phyloP scores from a whole-genome alignment of 1,139 yeast genomes.

The Suhomyces wounanorum region DNA sequence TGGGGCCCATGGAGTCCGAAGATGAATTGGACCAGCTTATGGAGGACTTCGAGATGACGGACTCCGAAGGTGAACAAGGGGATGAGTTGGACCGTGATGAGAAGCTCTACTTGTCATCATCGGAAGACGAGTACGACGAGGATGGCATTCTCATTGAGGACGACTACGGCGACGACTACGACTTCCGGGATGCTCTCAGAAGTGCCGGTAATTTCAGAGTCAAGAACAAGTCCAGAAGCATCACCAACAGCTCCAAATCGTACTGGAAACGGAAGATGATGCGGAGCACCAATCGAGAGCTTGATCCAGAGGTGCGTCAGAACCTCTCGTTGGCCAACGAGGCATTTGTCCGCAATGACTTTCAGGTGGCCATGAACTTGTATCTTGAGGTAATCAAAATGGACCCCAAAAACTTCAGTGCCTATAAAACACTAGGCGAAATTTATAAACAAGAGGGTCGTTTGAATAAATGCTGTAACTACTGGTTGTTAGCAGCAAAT shows the following conservation, averaged over 20 bases:
- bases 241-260: conserved; percentile 30
- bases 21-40: conserved; percentile 18
- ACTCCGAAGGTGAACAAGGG: conserved; percentile 14
- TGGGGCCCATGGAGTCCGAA: conserved; percentile 8
- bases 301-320: conserved; percentile 71
- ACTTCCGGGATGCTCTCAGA: conserved; percentile 62
- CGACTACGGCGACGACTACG: conserved; percentile 46
- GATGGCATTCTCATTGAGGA: conserved; percentile 30
- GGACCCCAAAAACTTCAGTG: conserved; percentile 78
- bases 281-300: conserved; percentile 43
- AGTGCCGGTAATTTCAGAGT: conserved; percentile 62
- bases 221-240: conserved; percentile 39
- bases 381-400: conserved; percentile 74
- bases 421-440: conserved; percentile 84
- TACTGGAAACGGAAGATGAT: conserved; percentile 37
- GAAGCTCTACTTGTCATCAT: conserved; percentile 18
- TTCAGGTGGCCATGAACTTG: conserved; percentile 63
- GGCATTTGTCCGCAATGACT: conserved; percentile 68
- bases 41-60: conserved; percentile 17
- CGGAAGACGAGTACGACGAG: conserved; percentile 28
- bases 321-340: conserved; percentile 75
- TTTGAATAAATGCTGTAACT: conserved; percentile 70
- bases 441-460: conserved; percentile 73
- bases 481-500: conserved; percentile 85
- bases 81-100: conserved; percentile 17